These are phyloP conservation scores for Acanthamoeba sp. DNA, from an alignment of 208 protist genomes.

Conservation along the genomic window DNA sequence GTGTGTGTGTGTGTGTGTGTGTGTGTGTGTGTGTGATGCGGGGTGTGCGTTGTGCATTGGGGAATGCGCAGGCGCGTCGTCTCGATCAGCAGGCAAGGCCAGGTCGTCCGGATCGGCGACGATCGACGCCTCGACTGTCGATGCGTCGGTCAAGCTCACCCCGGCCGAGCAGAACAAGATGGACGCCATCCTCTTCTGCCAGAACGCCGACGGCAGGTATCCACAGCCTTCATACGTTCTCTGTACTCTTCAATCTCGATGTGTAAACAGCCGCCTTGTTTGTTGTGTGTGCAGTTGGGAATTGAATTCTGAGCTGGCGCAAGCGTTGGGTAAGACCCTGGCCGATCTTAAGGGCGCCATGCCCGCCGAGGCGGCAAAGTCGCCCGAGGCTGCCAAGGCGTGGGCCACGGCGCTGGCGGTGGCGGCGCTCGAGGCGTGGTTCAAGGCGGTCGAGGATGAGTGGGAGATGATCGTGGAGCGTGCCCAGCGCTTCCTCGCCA, in stretches of 20 bases:
- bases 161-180: not conserved
- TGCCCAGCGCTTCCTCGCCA: not conserved
- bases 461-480: conserved; percentile 7
- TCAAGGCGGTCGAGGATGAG: conserved; percentile 15
- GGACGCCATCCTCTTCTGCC: conserved; percentile 12
- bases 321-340: not conserved
- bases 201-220: conserved; percentile 34
- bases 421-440: not conserved
- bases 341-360: not conserved
- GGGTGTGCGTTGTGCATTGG: not conserved
- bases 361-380: not conserved
- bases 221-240: too few relatives aligned
- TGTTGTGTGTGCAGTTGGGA: not conserved
- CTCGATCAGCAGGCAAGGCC: not conserved
- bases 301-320: not conserved
- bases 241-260: too few relatives aligned
- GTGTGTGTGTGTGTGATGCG: not conserved
- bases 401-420: conserved; percentile 17
- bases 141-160: conserved; percentile 5
- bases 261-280: too few relatives aligned
- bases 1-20: not conserved
- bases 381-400: not conserved
- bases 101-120: not conserved
- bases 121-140: not conserved
- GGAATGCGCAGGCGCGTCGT: not conserved